Evolutionary conservation across 352 stramenopile species (phyloP).

Genomic region (Pythium brachiatum): DNA sequence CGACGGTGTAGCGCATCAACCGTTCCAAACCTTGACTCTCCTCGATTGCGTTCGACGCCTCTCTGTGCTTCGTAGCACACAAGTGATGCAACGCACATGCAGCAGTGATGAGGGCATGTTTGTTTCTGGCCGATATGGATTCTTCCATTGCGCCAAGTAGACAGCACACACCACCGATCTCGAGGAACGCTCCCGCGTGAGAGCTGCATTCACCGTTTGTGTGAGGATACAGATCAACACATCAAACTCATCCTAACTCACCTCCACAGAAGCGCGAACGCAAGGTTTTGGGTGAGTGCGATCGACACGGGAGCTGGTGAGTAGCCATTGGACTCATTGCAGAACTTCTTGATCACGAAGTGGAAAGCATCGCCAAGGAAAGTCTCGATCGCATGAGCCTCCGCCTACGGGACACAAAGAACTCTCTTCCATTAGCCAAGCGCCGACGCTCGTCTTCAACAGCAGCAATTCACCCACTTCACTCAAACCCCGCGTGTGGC

Average conservation of each 20-base stretch:
- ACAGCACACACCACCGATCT: background rate
- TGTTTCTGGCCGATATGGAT: background rate
- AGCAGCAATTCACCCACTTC: conserved; percentile 6
- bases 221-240: background rate
- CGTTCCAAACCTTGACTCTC: background rate
- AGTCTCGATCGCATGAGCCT: background rate
- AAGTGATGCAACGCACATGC: conserved; percentile 9
- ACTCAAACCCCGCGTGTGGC: background rate
- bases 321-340: background rate
- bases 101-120: background rate
- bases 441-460: no score
- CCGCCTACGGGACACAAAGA: conserved; percentile 3
- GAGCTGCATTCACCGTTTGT: conserved; percentile 1
- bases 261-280: conserved; percentile 16
- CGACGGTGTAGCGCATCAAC: background rate
- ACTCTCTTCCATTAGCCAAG: no score
- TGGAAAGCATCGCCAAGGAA: conserved; percentile 13
- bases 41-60: background rate
- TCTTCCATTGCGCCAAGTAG: background rate
- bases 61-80: background rate
- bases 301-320: background rate
- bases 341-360: conserved; percentile 12
- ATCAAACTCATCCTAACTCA: background rate
- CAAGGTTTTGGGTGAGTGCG: conserved; percentile 2
- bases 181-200: background rate